Conservation (phyloP, 2,329 filamentous ascomycete genomes). For the Malbranchea cinnamomea region DNA sequence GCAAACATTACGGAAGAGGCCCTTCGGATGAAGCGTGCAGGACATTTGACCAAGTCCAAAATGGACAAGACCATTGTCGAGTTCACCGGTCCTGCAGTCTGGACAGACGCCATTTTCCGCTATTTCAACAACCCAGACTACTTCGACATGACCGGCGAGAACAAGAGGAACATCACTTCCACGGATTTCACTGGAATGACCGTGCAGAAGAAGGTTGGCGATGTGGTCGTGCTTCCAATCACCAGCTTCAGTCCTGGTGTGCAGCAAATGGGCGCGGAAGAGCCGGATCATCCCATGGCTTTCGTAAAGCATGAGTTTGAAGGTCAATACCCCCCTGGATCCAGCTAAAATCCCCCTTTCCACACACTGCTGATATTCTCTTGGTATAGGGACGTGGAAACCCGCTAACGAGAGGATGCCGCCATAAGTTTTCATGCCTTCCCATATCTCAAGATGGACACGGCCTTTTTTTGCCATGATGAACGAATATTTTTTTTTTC, state of each 20-base stretch:
- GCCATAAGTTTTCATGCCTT: too few species aligned
- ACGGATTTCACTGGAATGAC: conserved; percentile 81
- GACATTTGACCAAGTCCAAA: conserved; percentile 46
- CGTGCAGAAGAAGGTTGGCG: conserved; percentile 70
- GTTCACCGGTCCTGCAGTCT: conserved; percentile 83
- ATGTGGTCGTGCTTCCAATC: conserved; percentile 86
- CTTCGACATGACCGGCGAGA: conserved; percentile 57
- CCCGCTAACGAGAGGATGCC: background rate
- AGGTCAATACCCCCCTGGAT: conserved; percentile 52
- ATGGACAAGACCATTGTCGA: conserved; percentile 68
- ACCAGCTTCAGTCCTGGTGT: conserved; percentile 96
- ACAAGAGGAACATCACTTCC: conserved; percentile 63
- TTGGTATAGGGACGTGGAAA: conserved; percentile 5
- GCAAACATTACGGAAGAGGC: conserved; percentile 72
- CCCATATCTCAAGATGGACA: too few species aligned
- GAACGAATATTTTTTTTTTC: too few species aligned
- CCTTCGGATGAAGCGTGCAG: conserved; percentile 53
- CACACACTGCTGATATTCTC: background rate
- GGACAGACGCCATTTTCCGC: conserved; percentile 83
- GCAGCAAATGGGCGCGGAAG: conserved; percentile 78
- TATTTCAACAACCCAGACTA: conserved; percentile 88
- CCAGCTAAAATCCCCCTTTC: conserved; percentile 1
- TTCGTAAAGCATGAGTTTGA: conserved; percentile 97
- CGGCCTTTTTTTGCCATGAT: too few species aligned
- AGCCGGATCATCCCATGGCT: conserved; percentile 83